Conservation (phyloP, 768 basidiomycete species). For the Lentinula sp. region DNA sequence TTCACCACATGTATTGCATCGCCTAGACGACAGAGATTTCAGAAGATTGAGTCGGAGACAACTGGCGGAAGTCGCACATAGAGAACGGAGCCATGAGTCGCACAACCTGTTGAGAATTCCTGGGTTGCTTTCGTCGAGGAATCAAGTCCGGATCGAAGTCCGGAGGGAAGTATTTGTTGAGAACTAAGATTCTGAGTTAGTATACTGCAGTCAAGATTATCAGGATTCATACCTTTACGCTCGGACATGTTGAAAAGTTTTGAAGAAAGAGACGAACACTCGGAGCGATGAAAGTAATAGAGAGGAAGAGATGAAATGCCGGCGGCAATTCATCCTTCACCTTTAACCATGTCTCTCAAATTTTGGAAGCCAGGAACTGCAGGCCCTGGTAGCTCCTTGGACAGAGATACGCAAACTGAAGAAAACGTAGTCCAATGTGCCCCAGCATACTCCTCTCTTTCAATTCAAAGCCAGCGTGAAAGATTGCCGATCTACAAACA, state of each 20-base stretch:
- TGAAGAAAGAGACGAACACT: not conserved
- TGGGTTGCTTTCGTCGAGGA: conserved; percentile 81
- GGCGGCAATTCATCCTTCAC: not conserved
- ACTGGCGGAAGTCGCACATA: conserved; percentile 51
- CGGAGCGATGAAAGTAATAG: not conserved
- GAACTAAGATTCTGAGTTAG: conserved; percentile 38
- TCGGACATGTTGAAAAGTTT: conserved; percentile 8
- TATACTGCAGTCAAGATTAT: not conserved
- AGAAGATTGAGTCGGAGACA: not conserved
- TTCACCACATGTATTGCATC: conserved; percentile 94
- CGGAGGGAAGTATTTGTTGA: conserved; percentile 96
- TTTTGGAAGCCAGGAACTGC: conserved; percentile 91
- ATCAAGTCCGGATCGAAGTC: conserved; percentile 98
- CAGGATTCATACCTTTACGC: conserved; percentile 8
- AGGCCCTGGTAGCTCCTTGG: conserved; percentile 82
- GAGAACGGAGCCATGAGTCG: conserved; percentile 99
- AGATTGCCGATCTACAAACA: conserved; percentile 89
- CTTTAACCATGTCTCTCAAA: conserved; percentile 46
- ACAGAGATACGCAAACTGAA: conserved; percentile 75
- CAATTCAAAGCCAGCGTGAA: conserved; percentile 73
- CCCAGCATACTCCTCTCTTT: conserved; percentile 43
- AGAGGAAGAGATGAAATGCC: not conserved
- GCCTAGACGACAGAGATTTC: conserved; percentile 38
- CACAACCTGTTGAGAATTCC: conserved; percentile 95
- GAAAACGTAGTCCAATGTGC: conserved; percentile 66